Conservation (phyloP, 2,329 filamentous ascomycete genomes). For the Clathrospora elynae region DNA sequence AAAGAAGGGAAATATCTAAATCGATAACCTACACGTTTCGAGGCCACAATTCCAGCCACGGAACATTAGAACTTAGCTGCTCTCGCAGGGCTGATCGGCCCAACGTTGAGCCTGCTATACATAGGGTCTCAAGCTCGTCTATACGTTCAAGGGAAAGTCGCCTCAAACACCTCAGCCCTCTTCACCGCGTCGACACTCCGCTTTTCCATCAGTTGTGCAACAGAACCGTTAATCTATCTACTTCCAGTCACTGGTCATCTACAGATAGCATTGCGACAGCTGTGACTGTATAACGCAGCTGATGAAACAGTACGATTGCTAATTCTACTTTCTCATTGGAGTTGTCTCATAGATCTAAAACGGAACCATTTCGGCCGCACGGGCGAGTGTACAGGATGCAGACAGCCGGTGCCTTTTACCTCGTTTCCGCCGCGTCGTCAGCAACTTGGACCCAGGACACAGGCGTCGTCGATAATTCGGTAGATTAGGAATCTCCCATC, state of each 20-base stretch:
- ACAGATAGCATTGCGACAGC: slow-evolving; percentile 1
- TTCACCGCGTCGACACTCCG: slow-evolving; percentile 11
- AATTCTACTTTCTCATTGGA: slow-evolving; percentile 13
- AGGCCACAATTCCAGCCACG: not conserved
- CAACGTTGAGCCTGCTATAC: slow-evolving; percentile 4
- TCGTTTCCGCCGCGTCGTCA: slow-evolving; percentile 31
- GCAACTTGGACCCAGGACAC: slow-evolving; percentile 21
- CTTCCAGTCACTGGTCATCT: slow-evolving; percentile 7
- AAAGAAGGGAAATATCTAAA: slow-evolving; percentile 6
- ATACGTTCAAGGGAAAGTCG: slow-evolving; percentile 9
- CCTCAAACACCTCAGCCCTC: slow-evolving; percentile 16
- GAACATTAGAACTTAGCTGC: not conserved
- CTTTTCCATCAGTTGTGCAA: slow-evolving; percentile 5
- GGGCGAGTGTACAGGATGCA: slow-evolving; percentile 10
- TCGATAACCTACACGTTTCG: slow-evolving; percentile 3
- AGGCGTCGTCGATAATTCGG: slow-evolving; percentile 3
- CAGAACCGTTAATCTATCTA: not conserved
- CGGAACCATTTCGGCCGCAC: slow-evolving; percentile 6
- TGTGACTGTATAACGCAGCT: slow-evolving; percentile 6
- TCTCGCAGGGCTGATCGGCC: slow-evolving; percentile 5
- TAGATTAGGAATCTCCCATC: slow-evolving; percentile 3
- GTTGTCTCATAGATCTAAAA: slow-evolving; percentile 13
- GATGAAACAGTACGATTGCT: slow-evolving; percentile 6
- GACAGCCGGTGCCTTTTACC: slow-evolving; percentile 21
- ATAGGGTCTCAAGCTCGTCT: slow-evolving; percentile 9